Evolutionary conservation across 2,329 filamentous ascomycete species (phyloP), one percentile per base, ranked within the genome.

Genomic region (Dichotomopilus funicola): DNA sequence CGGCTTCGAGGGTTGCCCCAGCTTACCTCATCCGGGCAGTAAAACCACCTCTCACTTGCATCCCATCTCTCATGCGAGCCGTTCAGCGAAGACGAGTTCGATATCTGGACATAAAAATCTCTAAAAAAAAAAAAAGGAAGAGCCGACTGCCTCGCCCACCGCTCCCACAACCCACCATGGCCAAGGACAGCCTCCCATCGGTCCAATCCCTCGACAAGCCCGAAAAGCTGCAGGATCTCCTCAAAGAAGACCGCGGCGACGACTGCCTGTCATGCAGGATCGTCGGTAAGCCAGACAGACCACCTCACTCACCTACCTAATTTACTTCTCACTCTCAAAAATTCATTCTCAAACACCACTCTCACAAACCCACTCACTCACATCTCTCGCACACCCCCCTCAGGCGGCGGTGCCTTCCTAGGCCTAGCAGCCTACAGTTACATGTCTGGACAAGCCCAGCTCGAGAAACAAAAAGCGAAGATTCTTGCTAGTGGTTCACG

Each of bases 341-440:
- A 6, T 45, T 34, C 33, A 3, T 33, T 33, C n/a, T 6, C 2
- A 11, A 45, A 8, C 43, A 43, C 19, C 19, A 27, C 19, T 3
- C 19, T 3, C 19, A 27, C 19, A 3, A 27, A 27, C 19, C 3
- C 19, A 27, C 19, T 27, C 19, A 27, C 19, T 27, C 19, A 27
- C 19, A 27, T 27, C 19, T 27, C 19, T 56, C n/a, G 58, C 6
- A 46, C 11, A 2, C 5, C 10, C 31, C 31, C 11, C 35, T 31
- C 63, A 91, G 88, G 88, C 45, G 86, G 87, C 65, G 79, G 83
- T 41, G 86, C 88, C 1, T 90, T 94, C 61, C 75, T 89, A 54
- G 87, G 86, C 1, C 80, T 92, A 12, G 88, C 84, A 3, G 83
- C 78, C 1, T 94, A 91, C 72, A 91, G 84, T 70, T 91, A 91